Percentiles rank a stretch among this genome's conserved stretches.
Evolutionary conservation across 768 basidiomycete species (phyloP).

Genomic region (Cyclocybe cylindracea): DNA sequence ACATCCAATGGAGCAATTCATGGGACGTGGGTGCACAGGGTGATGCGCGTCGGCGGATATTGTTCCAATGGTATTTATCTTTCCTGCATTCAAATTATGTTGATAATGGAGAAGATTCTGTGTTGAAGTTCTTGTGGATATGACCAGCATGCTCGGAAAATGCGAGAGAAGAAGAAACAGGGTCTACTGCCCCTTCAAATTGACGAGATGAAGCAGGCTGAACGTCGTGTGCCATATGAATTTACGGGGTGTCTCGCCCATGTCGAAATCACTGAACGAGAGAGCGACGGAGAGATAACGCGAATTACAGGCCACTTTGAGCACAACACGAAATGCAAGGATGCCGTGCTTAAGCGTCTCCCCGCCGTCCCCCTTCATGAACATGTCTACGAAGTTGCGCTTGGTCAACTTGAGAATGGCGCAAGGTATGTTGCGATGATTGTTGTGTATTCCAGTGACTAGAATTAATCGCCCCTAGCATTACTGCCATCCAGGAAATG

Average conservation of each 20-base stretch:
- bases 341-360: constrained; percentile 1
- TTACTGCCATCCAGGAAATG: not conserved
- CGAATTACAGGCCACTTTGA: constrained; percentile 5
- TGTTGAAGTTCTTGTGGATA: not conserved
- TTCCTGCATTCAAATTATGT: not conserved
- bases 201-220: not conserved
- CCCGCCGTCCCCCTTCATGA: constrained; percentile 33
- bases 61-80: not conserved
- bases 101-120: not conserved
- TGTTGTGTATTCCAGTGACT: too few species aligned
- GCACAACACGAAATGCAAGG: too few species aligned
- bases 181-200: not conserved
- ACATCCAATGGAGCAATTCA: too few species aligned
- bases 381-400: constrained; percentile 22
- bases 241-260: constrained; percentile 37
- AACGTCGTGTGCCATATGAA: constrained; percentile 7
- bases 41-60: not conserved
- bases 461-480: too few species aligned
- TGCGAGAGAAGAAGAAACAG: not conserved
- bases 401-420: constrained; percentile 14
- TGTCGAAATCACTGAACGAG: constrained; percentile 27
- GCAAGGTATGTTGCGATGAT: constrained; percentile 16
- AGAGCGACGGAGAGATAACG: not conserved
- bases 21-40: not conserved
- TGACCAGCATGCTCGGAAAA: not conserved